These are phyloP conservation scores for Pyrrhoderma lamaoense DNA, from an alignment of 1,284 basidiomycete genomes.

Conservation along the genomic window DNA sequence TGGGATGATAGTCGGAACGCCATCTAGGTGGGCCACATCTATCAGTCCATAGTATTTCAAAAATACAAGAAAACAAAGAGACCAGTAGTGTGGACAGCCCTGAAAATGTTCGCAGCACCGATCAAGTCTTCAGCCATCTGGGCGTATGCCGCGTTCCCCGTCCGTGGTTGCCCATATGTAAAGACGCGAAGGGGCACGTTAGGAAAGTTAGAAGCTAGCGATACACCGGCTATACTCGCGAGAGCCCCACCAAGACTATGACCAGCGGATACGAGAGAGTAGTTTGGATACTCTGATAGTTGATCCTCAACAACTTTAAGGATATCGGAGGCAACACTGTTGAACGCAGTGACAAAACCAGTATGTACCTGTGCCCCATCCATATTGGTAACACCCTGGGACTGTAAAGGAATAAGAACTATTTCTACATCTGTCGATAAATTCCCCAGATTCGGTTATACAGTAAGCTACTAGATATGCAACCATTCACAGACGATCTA, in stretches of 20 bases:
- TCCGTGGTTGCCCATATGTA: conserved; percentile 42
- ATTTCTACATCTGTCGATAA: conserved; percentile 4
- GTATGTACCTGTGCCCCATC: neutral
- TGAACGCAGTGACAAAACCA: conserved; percentile 18
- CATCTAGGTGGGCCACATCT: conserved; percentile 16
- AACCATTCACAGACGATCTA: neutral
- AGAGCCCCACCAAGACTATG: conserved; percentile 45
- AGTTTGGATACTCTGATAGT: conserved; percentile 27
- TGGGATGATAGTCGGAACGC: conserved; percentile 11
- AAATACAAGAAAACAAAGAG: neutral
- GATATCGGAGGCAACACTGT: conserved; percentile 32
- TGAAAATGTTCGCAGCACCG: conserved; percentile 28
- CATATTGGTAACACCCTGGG: conserved; percentile 8
- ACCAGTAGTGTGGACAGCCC: conserved; percentile 18
- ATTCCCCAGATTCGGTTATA: neutral
- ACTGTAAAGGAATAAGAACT: conserved; percentile 5
- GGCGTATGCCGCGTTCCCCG: conserved; percentile 39
- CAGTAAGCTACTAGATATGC: neutral
- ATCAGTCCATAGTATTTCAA: neutral
- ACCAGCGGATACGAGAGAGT: conserved; percentile 37
- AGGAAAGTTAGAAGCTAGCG: conserved; percentile 35
- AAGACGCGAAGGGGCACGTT: conserved; percentile 33
- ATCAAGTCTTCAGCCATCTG: conserved; percentile 35
- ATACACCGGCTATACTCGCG: conserved; percentile 36
- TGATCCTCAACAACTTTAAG: conserved; percentile 24